A percentile compares a stretch with the other conserved stretches of the same genome.
These are phyloP conservation scores for Adansonia rubrostipa DNA, from an alignment of 441 rosid species.

Conservation along the genomic window DNA sequence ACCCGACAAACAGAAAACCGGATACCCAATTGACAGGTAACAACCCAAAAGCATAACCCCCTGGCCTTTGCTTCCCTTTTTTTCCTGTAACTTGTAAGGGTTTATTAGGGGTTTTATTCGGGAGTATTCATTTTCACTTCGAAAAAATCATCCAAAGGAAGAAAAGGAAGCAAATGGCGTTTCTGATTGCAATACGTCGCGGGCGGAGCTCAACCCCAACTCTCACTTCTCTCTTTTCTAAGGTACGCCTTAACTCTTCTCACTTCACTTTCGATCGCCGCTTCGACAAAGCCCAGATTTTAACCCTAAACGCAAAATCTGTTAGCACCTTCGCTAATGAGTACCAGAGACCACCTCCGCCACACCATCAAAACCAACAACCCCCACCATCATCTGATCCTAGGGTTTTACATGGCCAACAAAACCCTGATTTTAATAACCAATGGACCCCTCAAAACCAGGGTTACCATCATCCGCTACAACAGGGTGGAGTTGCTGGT, in stretches of 20 bases:
- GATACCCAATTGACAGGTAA: neutral
- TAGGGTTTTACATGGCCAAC: conserved; percentile 35
- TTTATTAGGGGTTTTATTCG: conserved; percentile 31
- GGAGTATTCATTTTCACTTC: neutral
- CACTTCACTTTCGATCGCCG: conserved; percentile 27
- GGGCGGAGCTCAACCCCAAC: conserved; percentile 21
- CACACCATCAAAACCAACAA: conserved; percentile 15
- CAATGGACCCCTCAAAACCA: conserved; percentile 42
- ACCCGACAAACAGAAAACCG: neutral
- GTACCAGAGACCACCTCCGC: conserved; percentile 37
- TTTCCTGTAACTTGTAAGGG: conserved; percentile 8
- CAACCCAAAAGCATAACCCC: neutral
- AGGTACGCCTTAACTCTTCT: conserved; percentile 42
- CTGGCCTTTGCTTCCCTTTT: neutral
- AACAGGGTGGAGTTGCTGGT: conserved; percentile 14
- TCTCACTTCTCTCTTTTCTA: conserved; percentile 37
- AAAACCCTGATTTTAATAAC: conserved; percentile 30
- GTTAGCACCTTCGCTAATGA: conserved; percentile 57
- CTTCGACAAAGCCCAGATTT: conserved; percentile 30
- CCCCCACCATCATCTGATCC: conserved; percentile 39
- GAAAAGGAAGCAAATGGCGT: conserved; percentile 40
- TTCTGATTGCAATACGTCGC: conserved; percentile 55
- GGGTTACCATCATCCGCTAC: conserved; percentile 21
- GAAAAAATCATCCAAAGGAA: neutral
- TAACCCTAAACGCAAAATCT: conserved; percentile 33